Evolutionary conservation across 345 rosid genomes (phyloP).

Genomic region (Euphorbia peplus): DNA sequence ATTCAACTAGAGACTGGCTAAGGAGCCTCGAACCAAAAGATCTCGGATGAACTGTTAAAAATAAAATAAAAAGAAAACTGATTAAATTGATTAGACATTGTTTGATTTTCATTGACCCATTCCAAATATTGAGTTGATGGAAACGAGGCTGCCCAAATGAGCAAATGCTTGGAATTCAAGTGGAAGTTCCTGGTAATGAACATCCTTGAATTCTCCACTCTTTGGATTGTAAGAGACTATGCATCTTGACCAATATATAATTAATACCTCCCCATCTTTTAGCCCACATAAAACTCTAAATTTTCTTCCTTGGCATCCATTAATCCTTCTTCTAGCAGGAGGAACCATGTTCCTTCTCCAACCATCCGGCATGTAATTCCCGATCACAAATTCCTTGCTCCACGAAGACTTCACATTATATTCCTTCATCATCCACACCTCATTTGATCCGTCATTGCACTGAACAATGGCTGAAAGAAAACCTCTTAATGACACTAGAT

Average conservation of each 20-base stretch:
- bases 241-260: slow-evolving; percentile 3
- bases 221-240: slow-evolving; percentile 17
- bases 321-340: slow-evolving; percentile 15
- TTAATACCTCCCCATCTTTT: slow-evolving; percentile 14
- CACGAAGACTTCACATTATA: slow-evolving; percentile 20
- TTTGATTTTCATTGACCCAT: neutral
- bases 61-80: no score
- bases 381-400: slow-evolving; percentile 14
- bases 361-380: slow-evolving; percentile 12
- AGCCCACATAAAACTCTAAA: slow-evolving; percentile 10
- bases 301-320: slow-evolving; percentile 1
- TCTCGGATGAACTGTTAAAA: no score
- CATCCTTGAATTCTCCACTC: slow-evolving; percentile 9
- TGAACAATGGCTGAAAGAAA: slow-evolving; percentile 6
- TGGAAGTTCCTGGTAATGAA: slow-evolving; percentile 10
- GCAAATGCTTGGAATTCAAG: slow-evolving; percentile 17
- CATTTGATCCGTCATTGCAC: slow-evolving; percentile 3
- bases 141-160: slow-evolving; percentile 19
- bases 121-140: neutral
- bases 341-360: slow-evolving; percentile 6
- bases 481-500: slow-evolving; percentile 10
- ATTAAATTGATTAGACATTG: neutral
- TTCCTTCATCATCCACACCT: slow-evolving; percentile 23
- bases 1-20: no score
- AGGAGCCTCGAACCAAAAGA: no score